phyloP scores from a whole-genome alignment of 805 yeast species.

The Yamadazyma sp. region DNA sequence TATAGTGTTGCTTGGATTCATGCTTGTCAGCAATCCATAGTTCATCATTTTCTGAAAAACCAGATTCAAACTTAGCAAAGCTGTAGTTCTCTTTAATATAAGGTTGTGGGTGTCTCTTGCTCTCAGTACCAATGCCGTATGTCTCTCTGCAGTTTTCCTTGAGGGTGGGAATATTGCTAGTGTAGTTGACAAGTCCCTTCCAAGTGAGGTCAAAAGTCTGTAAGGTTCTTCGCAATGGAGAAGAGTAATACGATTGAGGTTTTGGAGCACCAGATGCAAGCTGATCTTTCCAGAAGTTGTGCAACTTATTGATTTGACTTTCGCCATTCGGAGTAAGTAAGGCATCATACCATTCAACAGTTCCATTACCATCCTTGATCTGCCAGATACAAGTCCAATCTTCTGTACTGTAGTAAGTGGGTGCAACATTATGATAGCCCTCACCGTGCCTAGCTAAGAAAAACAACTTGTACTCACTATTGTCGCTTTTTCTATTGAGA shows the following conservation, averaged over 20 bases:
- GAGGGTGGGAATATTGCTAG: constrained; percentile 20
- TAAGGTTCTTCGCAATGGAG: constrained; percentile 32
- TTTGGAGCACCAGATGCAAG: constrained; percentile 20
- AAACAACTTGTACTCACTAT: constrained; percentile 22
- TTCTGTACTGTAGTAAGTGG: constrained; percentile 11
- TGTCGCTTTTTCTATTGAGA: constrained; percentile 13
- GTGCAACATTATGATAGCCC: constrained; percentile 33
- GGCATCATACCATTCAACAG: constrained; percentile 33
- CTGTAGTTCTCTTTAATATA: constrained; percentile 22
- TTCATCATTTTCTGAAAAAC: constrained; percentile 25
- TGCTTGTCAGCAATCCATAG: constrained; percentile 24
- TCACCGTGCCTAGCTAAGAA: constrained; percentile 36
- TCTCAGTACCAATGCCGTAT: constrained; percentile 32
- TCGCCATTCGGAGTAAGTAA: constrained; percentile 25
- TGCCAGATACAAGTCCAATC: constrained; percentile 33
- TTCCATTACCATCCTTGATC: constrained; percentile 21
- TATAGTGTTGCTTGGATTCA: constrained; percentile 27
- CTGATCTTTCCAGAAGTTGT: constrained; percentile 18
- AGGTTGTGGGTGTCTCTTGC: constrained; percentile 25
- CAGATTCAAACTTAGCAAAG: constrained; percentile 24
- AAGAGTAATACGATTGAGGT: constrained; percentile 28
- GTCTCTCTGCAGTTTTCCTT: constrained; percentile 32
- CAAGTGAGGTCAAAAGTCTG: constrained; percentile 31
- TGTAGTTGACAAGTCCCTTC: constrained; percentile 20
- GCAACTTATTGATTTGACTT: constrained; percentile 18